phyloP scores from a whole-genome alignment of 139 green algal genomes.

The Haematococcus sp. region DNA sequence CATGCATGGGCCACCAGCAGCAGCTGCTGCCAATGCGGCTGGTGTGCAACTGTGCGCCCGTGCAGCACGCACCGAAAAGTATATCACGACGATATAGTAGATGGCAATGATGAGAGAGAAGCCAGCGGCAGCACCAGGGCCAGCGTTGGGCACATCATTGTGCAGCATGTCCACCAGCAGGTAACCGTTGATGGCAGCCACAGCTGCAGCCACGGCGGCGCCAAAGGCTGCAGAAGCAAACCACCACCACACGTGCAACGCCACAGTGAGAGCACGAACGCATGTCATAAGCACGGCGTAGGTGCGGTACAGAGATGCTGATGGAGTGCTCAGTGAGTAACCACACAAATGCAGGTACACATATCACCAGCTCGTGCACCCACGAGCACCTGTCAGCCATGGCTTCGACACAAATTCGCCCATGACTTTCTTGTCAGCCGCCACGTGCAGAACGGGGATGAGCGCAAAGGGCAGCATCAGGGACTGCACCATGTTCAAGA shows the following conservation, averaged over 20 bases:
- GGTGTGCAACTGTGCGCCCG: too few relatives aligned
- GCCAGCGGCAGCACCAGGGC: neutral
- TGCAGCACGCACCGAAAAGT: constrained; percentile 1
- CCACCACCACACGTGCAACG: too few relatives aligned
- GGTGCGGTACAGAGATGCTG: too few relatives aligned
- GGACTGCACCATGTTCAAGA: constrained; percentile 36
- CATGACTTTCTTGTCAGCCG: constrained; percentile 12
- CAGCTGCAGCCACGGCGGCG: neutral
- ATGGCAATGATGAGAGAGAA: neutral
- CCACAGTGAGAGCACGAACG: too few relatives aligned
- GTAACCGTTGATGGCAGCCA: constrained; percentile 9
- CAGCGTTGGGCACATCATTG: neutral
- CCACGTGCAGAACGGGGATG: constrained; percentile 42
- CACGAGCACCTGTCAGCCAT: neutral
- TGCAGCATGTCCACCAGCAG: neutral
- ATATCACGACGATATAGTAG: neutral
- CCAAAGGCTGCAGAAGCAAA: neutral
- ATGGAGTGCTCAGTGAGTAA: too few relatives aligned
- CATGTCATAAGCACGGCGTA: too few relatives aligned
- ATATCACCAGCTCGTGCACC: too few relatives aligned
- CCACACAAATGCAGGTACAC: too few relatives aligned
- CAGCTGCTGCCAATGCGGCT: too few relatives aligned
- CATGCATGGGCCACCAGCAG: too few relatives aligned
- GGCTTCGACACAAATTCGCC: neutral
- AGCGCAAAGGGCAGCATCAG: constrained; percentile 69